A percentile compares a stretch with the other conserved stretches of the same genome.
Conservation (phyloP, 768 basidiomycete species). For the Hericium coralloides region DNA sequence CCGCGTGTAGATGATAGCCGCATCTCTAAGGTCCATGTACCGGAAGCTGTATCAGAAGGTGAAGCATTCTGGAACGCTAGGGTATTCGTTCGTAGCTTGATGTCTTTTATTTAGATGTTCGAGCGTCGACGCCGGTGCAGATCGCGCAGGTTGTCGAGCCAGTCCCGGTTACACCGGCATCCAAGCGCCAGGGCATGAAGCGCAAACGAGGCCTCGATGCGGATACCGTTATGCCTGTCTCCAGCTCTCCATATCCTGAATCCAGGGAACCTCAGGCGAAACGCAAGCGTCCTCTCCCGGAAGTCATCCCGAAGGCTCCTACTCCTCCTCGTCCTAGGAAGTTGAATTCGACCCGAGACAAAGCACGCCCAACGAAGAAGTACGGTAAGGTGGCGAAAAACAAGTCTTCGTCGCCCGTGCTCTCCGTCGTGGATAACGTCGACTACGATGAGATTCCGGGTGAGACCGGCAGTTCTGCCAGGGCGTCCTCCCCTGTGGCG, state of each 20-base stretch:
- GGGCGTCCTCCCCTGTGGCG: not conserved
- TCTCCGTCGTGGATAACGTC: not conserved
- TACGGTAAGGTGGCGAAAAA: constrained; percentile 6
- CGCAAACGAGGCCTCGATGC: not conserved
- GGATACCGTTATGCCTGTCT: not conserved
- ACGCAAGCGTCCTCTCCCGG: not conserved
- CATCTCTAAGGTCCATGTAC: no score
- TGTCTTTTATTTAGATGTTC: no score
- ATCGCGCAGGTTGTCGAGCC: no score
- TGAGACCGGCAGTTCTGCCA: no score
- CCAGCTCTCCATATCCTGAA: not conserved
- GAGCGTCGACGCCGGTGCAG: no score
- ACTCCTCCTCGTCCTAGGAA: not conserved
- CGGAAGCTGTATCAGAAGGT: no score
- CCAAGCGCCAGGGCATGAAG: not conserved
- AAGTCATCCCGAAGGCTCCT: not conserved
- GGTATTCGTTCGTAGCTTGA: no score
- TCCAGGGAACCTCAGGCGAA: not conserved
- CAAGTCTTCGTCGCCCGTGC: constrained; percentile 1
- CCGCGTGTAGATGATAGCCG: no score
- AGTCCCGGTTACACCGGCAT: no score
- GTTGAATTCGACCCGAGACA: not conserved
- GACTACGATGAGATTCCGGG: constrained; percentile 14
- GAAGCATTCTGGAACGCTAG: no score
- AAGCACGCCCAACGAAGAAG: constrained; percentile 5